Conservation (phyloP, 1,284 basidiomycete species). For the Cryptococcus sp. region DNA sequence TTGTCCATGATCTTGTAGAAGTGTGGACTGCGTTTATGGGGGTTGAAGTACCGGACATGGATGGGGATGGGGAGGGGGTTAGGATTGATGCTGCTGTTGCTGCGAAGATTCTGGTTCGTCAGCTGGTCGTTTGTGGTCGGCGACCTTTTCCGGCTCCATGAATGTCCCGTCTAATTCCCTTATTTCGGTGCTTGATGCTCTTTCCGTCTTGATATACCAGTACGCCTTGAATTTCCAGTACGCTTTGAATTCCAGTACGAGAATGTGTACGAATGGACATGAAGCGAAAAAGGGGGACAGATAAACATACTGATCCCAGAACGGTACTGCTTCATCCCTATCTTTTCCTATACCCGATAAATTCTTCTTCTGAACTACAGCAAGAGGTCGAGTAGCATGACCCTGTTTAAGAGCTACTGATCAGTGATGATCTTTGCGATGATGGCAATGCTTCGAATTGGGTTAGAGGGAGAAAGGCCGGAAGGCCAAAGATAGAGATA, state of each 20-base stretch:
- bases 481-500: background rate
- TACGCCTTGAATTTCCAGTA: too few species aligned
- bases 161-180: background rate
- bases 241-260: too few species aligned
- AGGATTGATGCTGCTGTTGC: slow-evolving; percentile 72
- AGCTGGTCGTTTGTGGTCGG: background rate
- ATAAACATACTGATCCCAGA: slow-evolving; percentile 84
- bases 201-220: too few species aligned
- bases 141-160: background rate
- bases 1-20: slow-evolving; percentile 4
- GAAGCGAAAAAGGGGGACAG: background rate
- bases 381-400: slow-evolving; percentile 58
- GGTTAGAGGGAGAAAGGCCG: too few species aligned
- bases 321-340: slow-evolving; percentile 85
- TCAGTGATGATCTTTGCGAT: slow-evolving; percentile 10
- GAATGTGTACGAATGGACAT: too few species aligned
- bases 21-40: slow-evolving; percentile 3
- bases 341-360: slow-evolving; percentile 81
- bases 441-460: too few species aligned
- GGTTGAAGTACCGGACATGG: slow-evolving; percentile 20
- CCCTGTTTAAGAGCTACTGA: slow-evolving; percentile 45
- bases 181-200: background rate
- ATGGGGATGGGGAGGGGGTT: slow-evolving; percentile 40
- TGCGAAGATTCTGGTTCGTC: slow-evolving; percentile 61
- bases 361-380: slow-evolving; percentile 76